Evolutionary conservation across 805 yeast species (phyloP), one percentile per base, ranked within the genome.

Genomic region (Saturnispora sekii): DNA sequence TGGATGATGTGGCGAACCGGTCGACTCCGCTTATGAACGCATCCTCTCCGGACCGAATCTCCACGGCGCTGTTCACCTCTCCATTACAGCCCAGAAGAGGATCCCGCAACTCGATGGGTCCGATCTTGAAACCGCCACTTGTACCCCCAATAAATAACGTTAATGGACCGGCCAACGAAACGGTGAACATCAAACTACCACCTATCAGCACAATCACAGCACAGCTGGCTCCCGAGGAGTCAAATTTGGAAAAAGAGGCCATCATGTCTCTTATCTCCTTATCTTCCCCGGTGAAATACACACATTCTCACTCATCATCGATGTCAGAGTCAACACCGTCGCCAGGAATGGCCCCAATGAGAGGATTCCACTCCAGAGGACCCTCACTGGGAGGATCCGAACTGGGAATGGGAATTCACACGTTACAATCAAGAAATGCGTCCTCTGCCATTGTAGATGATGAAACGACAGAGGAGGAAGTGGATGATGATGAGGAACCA

Each of bases 241-340:
- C 42, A 50, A 59, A 48, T 58, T 60, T 49, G 57, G 81, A 76
- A 49, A 74, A 74, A 52, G 80, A 75, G 40, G 81, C 81, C 6
- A 70, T 76, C 10, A 61, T 70, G 54, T 73, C 79, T 17, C 62
- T 76, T 43, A 76, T 76, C 69, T 72, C 78, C 33, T 62, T 76
- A 35, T 68, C 80, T 7, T 72, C 79, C 1, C 80, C 81, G 7
- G 57, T 57, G 11, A 64, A 60, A 32, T 50, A 47, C 34, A 14
- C 48, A 11, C 45, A 38, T 11, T 40, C 49, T 3, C 45, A 32
- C 1, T 46, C 48, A 2, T 40, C 52, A 11, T 43, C 48, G 18
- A 32, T 29, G 7, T 44, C 47, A 2, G 38, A 39, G 15, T 50
- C 53, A 3, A 44, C 48, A 12, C 45, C 51, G 2, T 48, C 51